Conservation (phyloP, 768 basidiomycete species). For the Suillus sp. region DNA sequence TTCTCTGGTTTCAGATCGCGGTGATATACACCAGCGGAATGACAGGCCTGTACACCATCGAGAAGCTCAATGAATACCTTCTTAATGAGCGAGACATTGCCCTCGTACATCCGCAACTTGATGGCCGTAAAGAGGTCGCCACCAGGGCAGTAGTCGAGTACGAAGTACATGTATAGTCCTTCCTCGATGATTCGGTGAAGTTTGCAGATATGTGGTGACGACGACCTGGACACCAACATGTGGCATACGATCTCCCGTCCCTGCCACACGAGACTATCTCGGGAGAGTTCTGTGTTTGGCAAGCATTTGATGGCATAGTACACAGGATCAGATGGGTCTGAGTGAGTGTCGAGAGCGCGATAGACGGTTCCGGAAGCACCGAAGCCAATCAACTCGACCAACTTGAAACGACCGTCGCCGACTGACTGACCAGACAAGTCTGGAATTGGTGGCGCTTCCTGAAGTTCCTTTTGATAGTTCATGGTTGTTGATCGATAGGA, state of each 20-base stretch:
- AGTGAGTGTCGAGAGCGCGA: slow-evolving; percentile 57
- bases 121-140: slow-evolving; percentile 76
- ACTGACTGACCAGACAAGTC: slow-evolving; percentile 52
- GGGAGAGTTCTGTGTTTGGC: slow-evolving; percentile 53
- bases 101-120: slow-evolving; percentile 52
- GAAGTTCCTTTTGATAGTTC: background rate
- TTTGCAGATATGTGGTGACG: slow-evolving; percentile 63
- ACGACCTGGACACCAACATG: slow-evolving; percentile 44
- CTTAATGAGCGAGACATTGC: slow-evolving; percentile 64
- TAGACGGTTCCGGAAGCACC: slow-evolving; percentile 83
- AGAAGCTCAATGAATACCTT: slow-evolving; percentile 73
- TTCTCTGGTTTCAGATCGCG: slow-evolving; percentile 90
- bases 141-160: slow-evolving; percentile 56
- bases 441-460: slow-evolving; percentile 38
- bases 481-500: slow-evolving; percentile 2
- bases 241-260: slow-evolving; percentile 67
- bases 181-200: slow-evolving; percentile 67
- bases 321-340: slow-evolving; percentile 37
- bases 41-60: slow-evolving; percentile 77
- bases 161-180: slow-evolving; percentile 62
- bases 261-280: slow-evolving; percentile 59
- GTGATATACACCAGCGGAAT: slow-evolving; percentile 71
- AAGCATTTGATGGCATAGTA: slow-evolving; percentile 80
- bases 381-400: slow-evolving; percentile 64
- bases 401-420: slow-evolving; percentile 59